Conservation (phyloP, 2,329 filamentous ascomycete species). For the Diaporthe velutina region DNA sequence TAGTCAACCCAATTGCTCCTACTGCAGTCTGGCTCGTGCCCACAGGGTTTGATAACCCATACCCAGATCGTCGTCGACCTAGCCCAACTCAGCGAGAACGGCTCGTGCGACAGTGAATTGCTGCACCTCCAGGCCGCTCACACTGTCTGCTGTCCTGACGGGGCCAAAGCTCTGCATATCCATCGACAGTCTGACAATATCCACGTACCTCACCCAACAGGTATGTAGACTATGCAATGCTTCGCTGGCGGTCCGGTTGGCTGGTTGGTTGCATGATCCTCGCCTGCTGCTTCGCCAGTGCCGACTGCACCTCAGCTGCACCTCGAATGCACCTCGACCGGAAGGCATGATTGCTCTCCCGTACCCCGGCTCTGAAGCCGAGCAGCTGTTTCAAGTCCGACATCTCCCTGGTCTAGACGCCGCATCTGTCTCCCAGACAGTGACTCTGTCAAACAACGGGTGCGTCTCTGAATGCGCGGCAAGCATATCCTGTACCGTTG, state of each 20-base stretch:
- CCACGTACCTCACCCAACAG: not conserved
- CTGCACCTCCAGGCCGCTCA: not conserved
- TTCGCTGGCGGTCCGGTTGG: not conserved
- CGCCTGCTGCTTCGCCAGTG: not conserved
- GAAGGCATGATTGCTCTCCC: conserved; percentile 1
- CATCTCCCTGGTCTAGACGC: conserved; percentile 6
- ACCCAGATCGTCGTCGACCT: conserved; percentile 13
- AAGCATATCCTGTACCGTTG: conserved; percentile 18
- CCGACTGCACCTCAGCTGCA: conserved; percentile 16
- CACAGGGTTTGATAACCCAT: not conserved
- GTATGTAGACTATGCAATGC: not conserved
- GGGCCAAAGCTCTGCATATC: not conserved
- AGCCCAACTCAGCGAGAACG: not conserved
- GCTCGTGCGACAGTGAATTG: conserved; percentile 4
- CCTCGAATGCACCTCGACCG: conserved; percentile 5
- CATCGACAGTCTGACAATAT: not conserved
- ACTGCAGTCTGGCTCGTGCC: conserved; percentile 22
- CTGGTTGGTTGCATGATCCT: not conserved
- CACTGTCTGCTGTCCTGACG: not conserved
- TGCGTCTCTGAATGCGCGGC: conserved; percentile 1
- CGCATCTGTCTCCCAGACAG: not conserved
- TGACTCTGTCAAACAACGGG: conserved; percentile 10
- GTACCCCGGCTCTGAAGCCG: conserved; percentile 10
- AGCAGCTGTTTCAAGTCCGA: conserved; percentile 15
- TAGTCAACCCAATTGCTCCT: conserved; percentile 15